Evolutionary conservation across 2,329 filamentous ascomycete species (phyloP), one percentile per base, ranked within the genome.

Genomic region (Fonsecaea pugnacius): DNA sequence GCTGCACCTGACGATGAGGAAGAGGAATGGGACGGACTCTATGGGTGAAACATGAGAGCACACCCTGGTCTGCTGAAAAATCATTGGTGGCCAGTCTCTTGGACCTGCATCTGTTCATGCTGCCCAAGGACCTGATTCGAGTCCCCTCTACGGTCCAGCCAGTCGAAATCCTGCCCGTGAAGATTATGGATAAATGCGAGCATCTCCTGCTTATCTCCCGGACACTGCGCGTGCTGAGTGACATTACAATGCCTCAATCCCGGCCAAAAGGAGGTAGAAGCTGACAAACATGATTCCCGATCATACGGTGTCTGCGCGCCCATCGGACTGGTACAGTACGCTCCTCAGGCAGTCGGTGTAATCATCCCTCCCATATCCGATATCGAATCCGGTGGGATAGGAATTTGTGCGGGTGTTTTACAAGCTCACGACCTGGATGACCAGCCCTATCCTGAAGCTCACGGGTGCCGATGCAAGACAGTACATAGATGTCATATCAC

Each of bases 11-110:
- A 74, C 10, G 78, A 80, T 58, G 78, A 79, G 48, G 77, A 78
- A 18, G 79, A 80, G 66, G 79, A 81, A 62, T 80, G 78, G 79
- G 79, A 82, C 76, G 79, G 79, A 6, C 78, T 82, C 75, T 82
- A 82, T 72, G 79, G 71, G n/a, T 75, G 52, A 64, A 33, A 33
- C 30, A 5, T 21, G 36, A 24, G 8, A 12, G 16, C 32, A 27
- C 32, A 32, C 24, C 27, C 38, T n/a, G 24, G 24, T 4, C 10
- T 46, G 38, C n/a, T 43, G 27, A 21, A 48, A 12, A 50, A 40
- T 51, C 18, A 43, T 18, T 33, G 7, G 43, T 18, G 30, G n/a
- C 21, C 43, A 38, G 16, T 46, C 55, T 21, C 16, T n/a, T 33
- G n/a, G 14, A 14, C n/a, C 7, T 43, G 38, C 36, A 32, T 14